phyloP scores from a whole-genome alignment of 2,329 filamentous ascomycete species.

The Neocatenulostroma microsporum region DNA sequence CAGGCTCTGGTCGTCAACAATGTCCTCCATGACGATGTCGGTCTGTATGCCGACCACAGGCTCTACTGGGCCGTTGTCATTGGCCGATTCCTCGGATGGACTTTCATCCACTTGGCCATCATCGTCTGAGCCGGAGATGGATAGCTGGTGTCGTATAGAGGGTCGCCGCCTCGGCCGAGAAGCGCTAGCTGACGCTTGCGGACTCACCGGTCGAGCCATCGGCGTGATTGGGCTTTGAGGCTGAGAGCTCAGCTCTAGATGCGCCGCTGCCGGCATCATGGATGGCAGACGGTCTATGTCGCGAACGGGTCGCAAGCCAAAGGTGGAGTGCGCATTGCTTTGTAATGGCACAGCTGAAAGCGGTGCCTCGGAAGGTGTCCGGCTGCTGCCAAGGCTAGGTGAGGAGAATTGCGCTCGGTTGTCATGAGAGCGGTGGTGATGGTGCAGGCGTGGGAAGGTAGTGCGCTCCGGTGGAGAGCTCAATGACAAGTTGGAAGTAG shows the following conservation, averaged over 20 bases:
- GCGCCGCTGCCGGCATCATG: conserved; percentile 64
- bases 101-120: conserved; percentile 79
- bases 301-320: conserved; percentile 67
- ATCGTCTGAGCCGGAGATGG: conserved; percentile 76
- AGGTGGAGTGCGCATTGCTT: conserved; percentile 31
- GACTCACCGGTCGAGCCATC: conserved; percentile 43
- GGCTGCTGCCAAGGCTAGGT: conserved; percentile 16
- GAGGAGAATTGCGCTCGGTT: conserved; percentile 23
- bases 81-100: conserved; percentile 68
- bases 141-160: conserved; percentile 82
- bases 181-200: conserved; percentile 40
- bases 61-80: conserved; percentile 59
- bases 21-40: conserved; percentile 77
- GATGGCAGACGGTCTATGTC: conserved; percentile 76
- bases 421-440: conserved; percentile 43
- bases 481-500: conserved; percentile 50
- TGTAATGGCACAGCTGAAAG: conserved; percentile 24
- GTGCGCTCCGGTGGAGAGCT: conserved; percentile 65
- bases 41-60: conserved; percentile 73
- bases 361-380: conserved; percentile 31
- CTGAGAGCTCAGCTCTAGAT: conserved; percentile 69
- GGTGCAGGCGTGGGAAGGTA: conserved; percentile 52
- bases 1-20: conserved; percentile 74
- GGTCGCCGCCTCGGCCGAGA: conserved; percentile 61
- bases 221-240: conserved; percentile 87